Evolutionary conservation across 148 eudicot species (phyloP), one percentile per base, ranked within the genome.

Genomic region (Euryodendron excelsum): DNA sequence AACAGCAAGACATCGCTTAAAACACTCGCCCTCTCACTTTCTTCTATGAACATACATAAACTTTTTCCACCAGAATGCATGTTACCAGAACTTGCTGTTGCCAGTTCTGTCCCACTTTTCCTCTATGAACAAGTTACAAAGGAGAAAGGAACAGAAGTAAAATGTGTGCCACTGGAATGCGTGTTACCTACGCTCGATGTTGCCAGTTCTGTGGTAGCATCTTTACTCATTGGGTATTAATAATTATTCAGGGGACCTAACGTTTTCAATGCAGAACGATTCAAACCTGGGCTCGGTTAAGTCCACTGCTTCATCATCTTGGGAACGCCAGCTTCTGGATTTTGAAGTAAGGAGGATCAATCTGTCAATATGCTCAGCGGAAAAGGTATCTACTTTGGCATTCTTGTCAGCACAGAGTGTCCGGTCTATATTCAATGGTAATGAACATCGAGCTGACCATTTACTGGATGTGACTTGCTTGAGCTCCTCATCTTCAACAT

Each of bases 231-330:
- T 78, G 74, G 45, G 30, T 28, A 55, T 47, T 63, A 34, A 59
- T 25, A 55, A 34, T 12, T 27, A 72, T 34, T 31, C 47, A 8
- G 52, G 21, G 71, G 80, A 56, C 58, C 76, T 80, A 55, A 78
- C 34, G 52, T 81, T 74, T 62, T 82, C 69, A 74, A 90, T 76
- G 76, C 83, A 83, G 83, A 95, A 95, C 23, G 90, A 77, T 85
- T 95, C 96, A 48, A 87, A 72, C 52, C 90, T 85, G 79, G 97
- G 98, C 75, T 93, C 90, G 0, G 87, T 85, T 80, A 95, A 80
- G 83, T 94, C 97, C 82, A 90, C 96, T 13, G 76, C 85, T 75
- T 91, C 97, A 64, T 82, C 94, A 25, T 80, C 79, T 58, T 72
- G 77, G 13, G 65, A 64, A 45, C 27, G 64, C 48, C 70, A 55